Conservation (phyloP, 1,284 basidiomycete species). For the Malassezia dermatis region DNA sequence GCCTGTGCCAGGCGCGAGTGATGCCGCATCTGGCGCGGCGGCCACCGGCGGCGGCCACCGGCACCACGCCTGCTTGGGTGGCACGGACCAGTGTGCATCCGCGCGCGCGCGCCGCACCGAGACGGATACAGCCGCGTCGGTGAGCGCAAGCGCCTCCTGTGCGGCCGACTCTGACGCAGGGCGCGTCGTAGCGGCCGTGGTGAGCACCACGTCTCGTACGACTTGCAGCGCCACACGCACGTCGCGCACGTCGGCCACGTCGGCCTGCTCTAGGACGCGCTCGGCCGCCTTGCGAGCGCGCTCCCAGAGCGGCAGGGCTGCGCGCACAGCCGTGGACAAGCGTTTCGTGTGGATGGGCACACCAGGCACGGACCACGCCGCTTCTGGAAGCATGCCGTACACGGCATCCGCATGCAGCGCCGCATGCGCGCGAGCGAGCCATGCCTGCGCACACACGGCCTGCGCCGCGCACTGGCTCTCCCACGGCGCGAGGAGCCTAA, state of each 20-base stretch:
- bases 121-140: constrained; percentile 6
- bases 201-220: neutral
- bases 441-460: constrained; percentile 20
- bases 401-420: constrained; percentile 28
- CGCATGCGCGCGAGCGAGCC: neutral
- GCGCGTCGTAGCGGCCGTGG: neutral
- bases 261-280: neutral
- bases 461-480: neutral
- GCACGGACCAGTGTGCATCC: neutral
- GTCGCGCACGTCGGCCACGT: constrained; percentile 3
- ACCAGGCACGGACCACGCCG: constrained; percentile 28
- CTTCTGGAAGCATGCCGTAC: constrained; percentile 36
- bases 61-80: neutral
- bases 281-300: neutral
- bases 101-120: constrained; percentile 11
- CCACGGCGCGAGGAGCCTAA: neutral
- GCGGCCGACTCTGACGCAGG: neutral
- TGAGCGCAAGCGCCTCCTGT: neutral
- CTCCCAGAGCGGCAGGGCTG: neutral
- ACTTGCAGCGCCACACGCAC: constrained; percentile 3
- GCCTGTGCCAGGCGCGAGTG: neutral
- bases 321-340: neutral
- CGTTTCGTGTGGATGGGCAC: neutral
- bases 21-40: neutral
- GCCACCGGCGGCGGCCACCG: neutral